A percentile compares a stretch with the other conserved stretches of the same genome.
Evolutionary conservation across 345 rosid species (phyloP).

Genomic region (Erysimum cheiranthoides): DNA sequence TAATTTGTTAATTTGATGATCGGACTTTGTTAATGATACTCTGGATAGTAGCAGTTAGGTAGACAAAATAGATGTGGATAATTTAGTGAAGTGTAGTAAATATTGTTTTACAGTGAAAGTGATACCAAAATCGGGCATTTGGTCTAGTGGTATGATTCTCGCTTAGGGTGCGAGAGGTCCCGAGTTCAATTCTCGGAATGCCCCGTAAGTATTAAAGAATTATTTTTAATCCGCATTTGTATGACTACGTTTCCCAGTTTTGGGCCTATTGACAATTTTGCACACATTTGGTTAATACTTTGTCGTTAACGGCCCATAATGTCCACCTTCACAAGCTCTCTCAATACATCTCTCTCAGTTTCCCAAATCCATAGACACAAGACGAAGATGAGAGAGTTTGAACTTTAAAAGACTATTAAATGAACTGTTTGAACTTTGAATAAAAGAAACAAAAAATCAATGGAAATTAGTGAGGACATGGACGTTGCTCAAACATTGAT

Average conservation of each 20-base stretch:
- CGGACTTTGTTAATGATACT: neutral
- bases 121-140: neutral
- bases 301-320: neutral
- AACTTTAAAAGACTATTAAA: too few species aligned
- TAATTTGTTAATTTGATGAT: neutral
- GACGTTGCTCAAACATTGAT: neutral
- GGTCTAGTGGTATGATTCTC: slow-evolving; percentile 50
- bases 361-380: neutral
- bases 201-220: neutral
- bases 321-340: slow-evolving; percentile 6
- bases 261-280: slow-evolving; percentile 16
- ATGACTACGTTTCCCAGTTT: neutral
- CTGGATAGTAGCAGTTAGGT: neutral
- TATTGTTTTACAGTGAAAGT: fast-evolving
- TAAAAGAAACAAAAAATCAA: neutral
- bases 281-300: neutral
- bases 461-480: neutral
- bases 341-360: neutral
- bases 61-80: neutral
- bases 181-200: slow-evolving; percentile 67
- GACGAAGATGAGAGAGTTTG: neutral
- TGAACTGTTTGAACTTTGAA: too few species aligned
- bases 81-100: neutral
- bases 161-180: slow-evolving; percentile 90
- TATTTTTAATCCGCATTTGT: neutral